Evolutionary conservation across 1,284 basidiomycete genomes (phyloP), one percentile per base, ranked within the genome.

Genomic region (Puccinia horiana): DNA sequence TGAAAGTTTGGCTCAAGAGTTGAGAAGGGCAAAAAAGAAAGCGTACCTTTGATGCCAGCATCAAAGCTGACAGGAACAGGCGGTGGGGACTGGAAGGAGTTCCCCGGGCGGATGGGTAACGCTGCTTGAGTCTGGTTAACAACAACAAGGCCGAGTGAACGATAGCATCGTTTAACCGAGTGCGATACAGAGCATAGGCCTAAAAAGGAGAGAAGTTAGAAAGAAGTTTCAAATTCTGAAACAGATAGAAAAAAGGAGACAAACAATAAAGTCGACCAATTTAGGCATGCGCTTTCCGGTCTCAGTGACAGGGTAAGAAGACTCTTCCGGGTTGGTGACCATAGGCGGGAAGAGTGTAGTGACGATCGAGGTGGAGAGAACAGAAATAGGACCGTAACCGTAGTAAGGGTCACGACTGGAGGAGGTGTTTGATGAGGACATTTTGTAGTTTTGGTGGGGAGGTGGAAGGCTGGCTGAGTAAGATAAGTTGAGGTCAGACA

Each of bases 21-120:
- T n/a, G 47, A 14, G 4, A 35, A 32, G 56, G n/a, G n/a, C 32
- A 54, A 79, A 8, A 29, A 23, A n/a, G 32, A 2, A 84, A 84
- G 72, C 84, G 84, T 79, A 94, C 93, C 87, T 95, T 95, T 4
- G 91, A 92, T 0, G 92, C 92, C 83, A 97, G 94, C 95, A 97
- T 97, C 87, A 95, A 94, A 0, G 95, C 94, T 0, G 93, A 95
- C 16, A 97, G 92, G 87, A 96, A 96, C 0, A 98, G 88, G 0
- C 95, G 91, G 85, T 97, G 95, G 12, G 94, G 95, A 0, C 93
- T 95, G 0, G 94, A 95, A 42, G 85, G 83, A 2, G 86, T 86
- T 54, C 95, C 94, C 76, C 93, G 91, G 44, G 94, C 95, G 11
- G 93, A 93, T 26, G 95, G 95, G 88, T 96, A 96, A 40, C 94